Evolutionary conservation across 768 basidiomycete genomes (phyloP).

Genomic region (Leccinellum albellum): DNA sequence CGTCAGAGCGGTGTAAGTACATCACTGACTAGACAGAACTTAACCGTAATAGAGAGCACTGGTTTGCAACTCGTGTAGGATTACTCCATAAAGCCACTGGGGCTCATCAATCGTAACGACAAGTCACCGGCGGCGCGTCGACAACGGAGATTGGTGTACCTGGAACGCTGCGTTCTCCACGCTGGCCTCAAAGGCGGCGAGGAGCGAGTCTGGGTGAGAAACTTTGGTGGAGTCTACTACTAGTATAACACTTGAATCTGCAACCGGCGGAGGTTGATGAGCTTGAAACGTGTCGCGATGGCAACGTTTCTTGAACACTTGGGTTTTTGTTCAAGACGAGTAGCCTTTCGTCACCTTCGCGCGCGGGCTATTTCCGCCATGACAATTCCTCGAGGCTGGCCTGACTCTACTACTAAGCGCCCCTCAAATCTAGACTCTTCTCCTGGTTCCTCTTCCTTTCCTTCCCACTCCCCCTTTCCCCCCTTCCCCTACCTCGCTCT

Average conservation of each 20-base stretch:
- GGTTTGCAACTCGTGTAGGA: slow-evolving; percentile 15
- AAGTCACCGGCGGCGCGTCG: slow-evolving; percentile 1
- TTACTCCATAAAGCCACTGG: neutral
- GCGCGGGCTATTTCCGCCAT: slow-evolving; percentile 21
- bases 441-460: neutral
- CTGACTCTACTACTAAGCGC: slow-evolving; percentile 13
- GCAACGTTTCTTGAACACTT: neutral
- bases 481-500: slow-evolving; percentile 1
- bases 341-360: slow-evolving; percentile 7
- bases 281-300: neutral
- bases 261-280: too few relatives aligned
- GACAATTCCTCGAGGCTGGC: slow-evolving; percentile 31
- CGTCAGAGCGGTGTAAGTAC: neutral
- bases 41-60: slow-evolving; percentile 13
- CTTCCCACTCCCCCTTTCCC: slow-evolving; percentile 12
- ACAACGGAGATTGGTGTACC: neutral
- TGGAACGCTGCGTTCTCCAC: neutral
- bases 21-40: neutral
- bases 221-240: too few relatives aligned
- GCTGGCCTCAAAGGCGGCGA: too few relatives aligned
- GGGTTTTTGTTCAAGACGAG: neutral
- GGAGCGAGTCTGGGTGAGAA: too few relatives aligned
- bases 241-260: too few relatives aligned
- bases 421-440: neutral
- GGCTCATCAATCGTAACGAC: neutral